These are phyloP conservation scores for Neonectria ditissima DNA, from an alignment of 2,329 filamentous ascomycete genomes.

Conservation along the genomic window DNA sequence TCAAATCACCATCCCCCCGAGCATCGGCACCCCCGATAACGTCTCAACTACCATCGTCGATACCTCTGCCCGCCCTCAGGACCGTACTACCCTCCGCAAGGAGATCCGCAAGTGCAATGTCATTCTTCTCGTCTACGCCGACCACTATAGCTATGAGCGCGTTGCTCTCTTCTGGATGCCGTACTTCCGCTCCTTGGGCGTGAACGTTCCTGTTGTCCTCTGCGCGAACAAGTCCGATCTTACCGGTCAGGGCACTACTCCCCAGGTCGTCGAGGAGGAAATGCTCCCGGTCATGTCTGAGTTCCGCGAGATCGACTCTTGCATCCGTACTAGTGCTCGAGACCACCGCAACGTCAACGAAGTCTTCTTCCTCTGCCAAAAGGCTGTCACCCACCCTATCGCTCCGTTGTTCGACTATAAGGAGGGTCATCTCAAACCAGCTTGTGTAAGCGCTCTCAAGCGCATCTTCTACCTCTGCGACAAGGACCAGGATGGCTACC, in stretches of 20 bases:
- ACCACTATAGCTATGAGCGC: slow-evolving; percentile 98
- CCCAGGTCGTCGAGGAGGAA: slow-evolving; percentile 93
- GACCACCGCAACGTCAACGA: slow-evolving; percentile 96
- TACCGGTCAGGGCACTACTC: slow-evolving; percentile 76
- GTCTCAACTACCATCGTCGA: slow-evolving; percentile 98
- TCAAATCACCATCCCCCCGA: slow-evolving; percentile 93
- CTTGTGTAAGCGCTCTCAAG: slow-evolving; percentile 85
- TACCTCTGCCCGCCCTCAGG: slow-evolving; percentile 93
- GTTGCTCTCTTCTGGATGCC: slow-evolving; percentile 99
- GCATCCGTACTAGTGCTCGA: slow-evolving; percentile 91
- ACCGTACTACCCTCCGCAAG: slow-evolving; percentile 88
- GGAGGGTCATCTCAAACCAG: slow-evolving; percentile 87
- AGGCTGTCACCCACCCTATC: slow-evolving; percentile 96
- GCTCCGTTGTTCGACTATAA: slow-evolving; percentile 97
- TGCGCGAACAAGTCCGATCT: slow-evolving; percentile 99
- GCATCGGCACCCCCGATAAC: slow-evolving; percentile 93
- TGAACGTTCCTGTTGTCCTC: slow-evolving; percentile 96
- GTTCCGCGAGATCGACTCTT: slow-evolving; percentile 98
- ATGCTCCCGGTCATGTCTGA: slow-evolving; percentile 99
- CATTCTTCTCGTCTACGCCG: slow-evolving; percentile 95
- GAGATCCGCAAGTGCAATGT: slow-evolving; percentile 98
- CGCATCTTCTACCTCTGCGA: slow-evolving; percentile 97
- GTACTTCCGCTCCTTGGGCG: slow-evolving; percentile 96
- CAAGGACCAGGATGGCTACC: slow-evolving; percentile 92
- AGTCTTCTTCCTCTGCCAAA: slow-evolving; percentile 97